These are phyloP conservation scores for Scolecobasidium constrictum DNA, from an alignment of 2,329 filamentous ascomycete species.

Conservation along the genomic window DNA sequence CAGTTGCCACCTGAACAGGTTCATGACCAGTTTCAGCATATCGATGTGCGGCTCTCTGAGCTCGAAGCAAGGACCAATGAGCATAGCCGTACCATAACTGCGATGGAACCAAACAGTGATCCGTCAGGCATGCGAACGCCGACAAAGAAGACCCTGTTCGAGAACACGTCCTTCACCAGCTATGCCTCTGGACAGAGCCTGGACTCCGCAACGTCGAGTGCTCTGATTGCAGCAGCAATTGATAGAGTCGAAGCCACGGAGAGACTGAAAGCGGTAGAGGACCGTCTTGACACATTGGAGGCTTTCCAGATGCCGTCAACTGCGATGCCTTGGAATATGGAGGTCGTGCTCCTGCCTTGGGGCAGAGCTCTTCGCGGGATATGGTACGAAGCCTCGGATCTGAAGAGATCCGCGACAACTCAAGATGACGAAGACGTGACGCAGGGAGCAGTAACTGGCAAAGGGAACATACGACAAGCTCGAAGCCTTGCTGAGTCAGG, in stretches of 20 bases:
- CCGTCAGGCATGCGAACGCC: neutral
- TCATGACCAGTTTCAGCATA: slow-evolving; percentile 53
- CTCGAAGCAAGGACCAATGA: slow-evolving; percentile 46
- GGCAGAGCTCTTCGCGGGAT: slow-evolving; percentile 41
- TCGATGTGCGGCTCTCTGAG: slow-evolving; percentile 58
- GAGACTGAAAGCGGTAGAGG: slow-evolving; percentile 37
- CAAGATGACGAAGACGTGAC: slow-evolving; percentile 38
- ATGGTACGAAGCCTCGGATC: slow-evolving; percentile 36
- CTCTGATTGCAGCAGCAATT: slow-evolving; percentile 23
- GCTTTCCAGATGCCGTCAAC: slow-evolving; percentile 48
- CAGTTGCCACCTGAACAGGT: slow-evolving; percentile 57
- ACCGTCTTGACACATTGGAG: slow-evolving; percentile 43
- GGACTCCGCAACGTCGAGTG: slow-evolving; percentile 13
- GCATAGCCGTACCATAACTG: slow-evolving; percentile 25
- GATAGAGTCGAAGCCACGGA: slow-evolving; percentile 28
- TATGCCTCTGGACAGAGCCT: neutral
- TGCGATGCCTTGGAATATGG: slow-evolving; percentile 58
- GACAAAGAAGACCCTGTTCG: neutral
- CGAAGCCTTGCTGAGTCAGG: slow-evolving; percentile 26
- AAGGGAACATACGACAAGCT: slow-evolving; percentile 9
- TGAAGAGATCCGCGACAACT: neutral
- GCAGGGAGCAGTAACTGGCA: slow-evolving; percentile 19
- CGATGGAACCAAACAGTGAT: slow-evolving; percentile 16
- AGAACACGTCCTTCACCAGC: slow-evolving; percentile 5
- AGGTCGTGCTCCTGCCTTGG: slow-evolving; percentile 68